Conservation (phyloP, 2,329 filamentous ascomycete genomes). For the Colletotrichum sp. region DNA sequence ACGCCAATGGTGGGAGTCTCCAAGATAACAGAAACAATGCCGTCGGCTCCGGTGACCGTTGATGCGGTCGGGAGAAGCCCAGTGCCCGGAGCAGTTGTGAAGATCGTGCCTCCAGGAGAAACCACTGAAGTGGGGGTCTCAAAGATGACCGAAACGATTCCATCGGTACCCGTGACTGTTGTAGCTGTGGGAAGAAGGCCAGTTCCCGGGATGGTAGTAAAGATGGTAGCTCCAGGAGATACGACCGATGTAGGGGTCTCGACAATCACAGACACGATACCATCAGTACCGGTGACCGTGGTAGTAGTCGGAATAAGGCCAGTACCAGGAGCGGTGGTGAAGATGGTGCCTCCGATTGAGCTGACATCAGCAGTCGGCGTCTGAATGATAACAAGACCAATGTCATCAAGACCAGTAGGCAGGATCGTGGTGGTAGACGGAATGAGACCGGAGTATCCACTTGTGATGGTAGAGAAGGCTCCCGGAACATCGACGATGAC, state of each 20-base stretch:
- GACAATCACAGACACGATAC: background rate
- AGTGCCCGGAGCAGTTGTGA: no score
- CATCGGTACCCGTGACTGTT: background rate
- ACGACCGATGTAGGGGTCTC: background rate
- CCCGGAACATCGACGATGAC: conserved; percentile 2
- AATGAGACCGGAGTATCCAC: conserved; percentile 2
- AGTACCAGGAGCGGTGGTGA: background rate
- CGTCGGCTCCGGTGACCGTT: no score
- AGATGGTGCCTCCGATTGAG: background rate
- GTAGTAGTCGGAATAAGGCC: background rate
- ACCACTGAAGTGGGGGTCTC: no score
- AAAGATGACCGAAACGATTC: no score
- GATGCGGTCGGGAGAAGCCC: no score
- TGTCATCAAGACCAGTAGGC: background rate
- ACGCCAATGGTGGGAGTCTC: background rate
- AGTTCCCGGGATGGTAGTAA: background rate
- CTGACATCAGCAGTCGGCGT: background rate
- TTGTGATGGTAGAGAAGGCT: background rate
- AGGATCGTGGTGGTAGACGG: background rate
- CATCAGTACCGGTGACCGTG: background rate
- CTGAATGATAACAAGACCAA: conserved; percentile 1
- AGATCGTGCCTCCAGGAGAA: no score
- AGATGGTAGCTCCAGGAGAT: background rate
- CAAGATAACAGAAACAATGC: no score
- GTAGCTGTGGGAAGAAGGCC: background rate